These are phyloP conservation scores for Pestalotiopsis sp. DNA, from an alignment of 2,329 filamentous ascomycete genomes.

Conservation along the genomic window DNA sequence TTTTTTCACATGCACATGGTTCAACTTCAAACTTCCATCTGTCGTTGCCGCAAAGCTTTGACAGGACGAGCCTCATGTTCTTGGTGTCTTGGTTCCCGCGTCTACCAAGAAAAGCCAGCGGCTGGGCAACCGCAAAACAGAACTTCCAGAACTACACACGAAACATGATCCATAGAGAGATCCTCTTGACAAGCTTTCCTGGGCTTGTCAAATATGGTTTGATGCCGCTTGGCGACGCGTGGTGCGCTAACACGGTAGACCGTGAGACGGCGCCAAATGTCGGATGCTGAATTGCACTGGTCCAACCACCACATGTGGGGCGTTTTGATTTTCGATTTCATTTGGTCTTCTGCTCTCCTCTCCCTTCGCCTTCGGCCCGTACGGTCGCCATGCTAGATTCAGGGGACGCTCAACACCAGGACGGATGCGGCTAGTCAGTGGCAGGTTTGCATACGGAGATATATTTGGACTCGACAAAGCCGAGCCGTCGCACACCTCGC, in stretches of 20 bases:
- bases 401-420: too few relatives aligned
- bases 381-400: not conserved
- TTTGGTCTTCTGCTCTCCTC: not conserved
- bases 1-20: not conserved
- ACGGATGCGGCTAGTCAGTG: not conserved
- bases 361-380: not conserved
- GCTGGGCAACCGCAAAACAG: not conserved
- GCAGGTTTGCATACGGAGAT: not conserved
- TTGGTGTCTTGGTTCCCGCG: not conserved
- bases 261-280: not conserved
- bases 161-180: not conserved
- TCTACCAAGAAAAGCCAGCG: not conserved
- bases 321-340: not conserved
- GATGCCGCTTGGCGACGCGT: constrained; percentile 10
- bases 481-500: not conserved
- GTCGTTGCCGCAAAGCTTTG: constrained; percentile 10
- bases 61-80: not conserved
- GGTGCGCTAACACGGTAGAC: not conserved
- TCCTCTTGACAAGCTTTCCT: constrained; percentile 6
- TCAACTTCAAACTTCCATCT: not conserved
- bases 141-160: not conserved
- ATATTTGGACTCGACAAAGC: not conserved
- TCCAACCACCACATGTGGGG: not conserved
- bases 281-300: not conserved
- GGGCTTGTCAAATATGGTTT: not conserved